Evolutionary conservation across 2,329 filamentous ascomycete species (phyloP).

Genomic region (Diplodia mutila): DNA sequence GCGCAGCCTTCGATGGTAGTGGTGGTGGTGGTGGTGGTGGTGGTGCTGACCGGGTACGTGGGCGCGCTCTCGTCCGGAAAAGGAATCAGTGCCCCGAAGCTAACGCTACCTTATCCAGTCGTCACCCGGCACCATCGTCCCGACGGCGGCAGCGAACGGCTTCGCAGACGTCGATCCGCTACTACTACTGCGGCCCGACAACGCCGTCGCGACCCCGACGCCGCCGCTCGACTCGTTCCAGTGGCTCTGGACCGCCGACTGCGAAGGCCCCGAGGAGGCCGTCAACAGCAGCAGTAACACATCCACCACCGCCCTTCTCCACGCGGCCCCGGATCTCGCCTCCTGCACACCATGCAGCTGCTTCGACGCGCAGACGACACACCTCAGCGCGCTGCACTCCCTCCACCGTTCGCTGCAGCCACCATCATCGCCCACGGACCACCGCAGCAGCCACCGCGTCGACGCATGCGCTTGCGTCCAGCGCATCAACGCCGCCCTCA

Average conservation of each 20-base stretch:
- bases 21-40: too few species aligned
- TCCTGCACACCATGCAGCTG: too few species aligned
- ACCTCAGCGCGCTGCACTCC: neutral
- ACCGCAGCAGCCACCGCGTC: neutral
- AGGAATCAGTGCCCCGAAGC: neutral
- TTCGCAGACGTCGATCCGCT: neutral
- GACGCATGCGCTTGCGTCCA: conserved; percentile 1
- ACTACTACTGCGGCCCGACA: too few species aligned
- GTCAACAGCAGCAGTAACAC: neutral
- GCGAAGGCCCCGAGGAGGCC: neutral
- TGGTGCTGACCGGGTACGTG: neutral
- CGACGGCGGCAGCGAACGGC: neutral
- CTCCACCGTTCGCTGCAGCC: neutral
- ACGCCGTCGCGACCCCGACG: neutral
- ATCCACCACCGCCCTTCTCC: too few species aligned
- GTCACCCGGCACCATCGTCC: neutral
- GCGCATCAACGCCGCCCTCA: neutral
- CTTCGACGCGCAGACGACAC: neutral
- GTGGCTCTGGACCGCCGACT: neutral
- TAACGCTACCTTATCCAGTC: neutral
- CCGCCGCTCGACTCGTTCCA: neutral
- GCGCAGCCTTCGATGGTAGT: too few species aligned
- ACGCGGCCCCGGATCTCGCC: too few species aligned
- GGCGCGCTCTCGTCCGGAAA: neutral
- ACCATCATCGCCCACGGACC: too few species aligned